Percentiles rank a stretch among this genome's conserved stretches.
Evolutionary conservation across 2,329 filamentous ascomycete genomes (phyloP).

Genomic region (Fusarium sacchari): DNA sequence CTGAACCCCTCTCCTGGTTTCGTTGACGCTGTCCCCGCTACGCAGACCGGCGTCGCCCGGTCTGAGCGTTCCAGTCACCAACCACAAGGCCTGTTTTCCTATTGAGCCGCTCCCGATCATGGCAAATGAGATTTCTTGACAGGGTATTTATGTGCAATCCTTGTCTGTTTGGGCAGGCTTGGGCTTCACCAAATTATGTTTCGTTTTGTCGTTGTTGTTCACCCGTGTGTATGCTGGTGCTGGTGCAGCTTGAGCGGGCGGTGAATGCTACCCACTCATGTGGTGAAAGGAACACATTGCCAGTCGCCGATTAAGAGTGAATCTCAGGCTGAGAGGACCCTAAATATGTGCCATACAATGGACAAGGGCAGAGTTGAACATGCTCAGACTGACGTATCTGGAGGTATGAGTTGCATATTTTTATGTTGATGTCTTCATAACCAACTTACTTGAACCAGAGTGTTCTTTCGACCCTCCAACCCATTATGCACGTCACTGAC

Average conservation of each 20-base stretch:
- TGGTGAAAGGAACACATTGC: neutral
- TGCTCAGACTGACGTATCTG: neutral
- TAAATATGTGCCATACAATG: neutral
- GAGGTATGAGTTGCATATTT: neutral
- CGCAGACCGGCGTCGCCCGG: slow-evolving; percentile 18
- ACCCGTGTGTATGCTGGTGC: slow-evolving; percentile 8
- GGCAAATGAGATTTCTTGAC: neutral
- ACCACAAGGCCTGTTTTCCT: neutral
- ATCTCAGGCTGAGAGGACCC: neutral
- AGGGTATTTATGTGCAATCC: slow-evolving; percentile 14
- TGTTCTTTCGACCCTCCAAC: neutral
- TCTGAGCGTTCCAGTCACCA: slow-evolving; percentile 20
- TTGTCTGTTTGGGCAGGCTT: slow-evolving; percentile 4
- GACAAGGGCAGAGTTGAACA: neutral
- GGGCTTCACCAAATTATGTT: slow-evolving; percentile 18
- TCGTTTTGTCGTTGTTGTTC: slow-evolving; percentile 6
- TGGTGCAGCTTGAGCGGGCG: slow-evolving; percentile 22
- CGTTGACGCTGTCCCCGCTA: slow-evolving; percentile 25
- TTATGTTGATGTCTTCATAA: neutral
- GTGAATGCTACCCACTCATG: slow-evolving; percentile 8
- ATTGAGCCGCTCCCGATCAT: neutral
- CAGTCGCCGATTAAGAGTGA: neutral
- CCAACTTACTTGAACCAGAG: neutral
- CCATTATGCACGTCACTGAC: slow-evolving; percentile 19
- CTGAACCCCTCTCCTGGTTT: slow-evolving; percentile 17